Evolutionary conservation across 805 yeast species (phyloP).

Genomic region (Candida wancherniae): DNA sequence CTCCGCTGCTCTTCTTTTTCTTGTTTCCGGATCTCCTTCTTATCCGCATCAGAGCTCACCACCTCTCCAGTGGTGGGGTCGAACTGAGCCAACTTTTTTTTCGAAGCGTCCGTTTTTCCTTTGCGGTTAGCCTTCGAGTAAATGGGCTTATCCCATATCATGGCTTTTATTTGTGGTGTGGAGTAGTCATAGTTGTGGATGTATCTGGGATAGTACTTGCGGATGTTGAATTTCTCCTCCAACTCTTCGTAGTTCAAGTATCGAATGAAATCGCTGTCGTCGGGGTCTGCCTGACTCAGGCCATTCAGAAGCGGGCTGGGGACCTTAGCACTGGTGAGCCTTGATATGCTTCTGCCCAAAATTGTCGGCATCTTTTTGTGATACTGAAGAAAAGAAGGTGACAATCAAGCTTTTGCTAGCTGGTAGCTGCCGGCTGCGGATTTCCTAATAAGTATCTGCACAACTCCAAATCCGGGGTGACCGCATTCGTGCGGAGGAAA

Average conservation of each 20-base stretch:
- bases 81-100: slow-evolving; percentile 7
- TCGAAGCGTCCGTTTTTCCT: slow-evolving; percentile 3
- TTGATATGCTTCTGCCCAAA: no score
- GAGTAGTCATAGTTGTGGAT: slow-evolving; percentile 33
- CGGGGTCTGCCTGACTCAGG: slow-evolving; percentile 2
- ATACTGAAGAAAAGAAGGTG: no score
- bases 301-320: no score
- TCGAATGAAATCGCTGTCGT: slow-evolving; percentile 19
- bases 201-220: slow-evolving; percentile 35
- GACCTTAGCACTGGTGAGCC: no score
- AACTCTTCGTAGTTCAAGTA: slow-evolving; percentile 32
- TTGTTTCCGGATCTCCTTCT: background rate
- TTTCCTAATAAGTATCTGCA: no score
- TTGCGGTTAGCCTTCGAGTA: slow-evolving; percentile 34
- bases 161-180: slow-evolving; percentile 33
- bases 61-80: slow-evolving; percentile 10
- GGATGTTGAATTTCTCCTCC: slow-evolving; percentile 29
- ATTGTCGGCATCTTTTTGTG: no score
- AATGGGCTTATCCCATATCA: slow-evolving; percentile 36
- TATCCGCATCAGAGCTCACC: background rate
- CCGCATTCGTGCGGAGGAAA: no score
- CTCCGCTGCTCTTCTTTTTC: slow-evolving; percentile 4
- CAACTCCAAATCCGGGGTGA: no score
- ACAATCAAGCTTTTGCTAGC: no score
- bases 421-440: no score